Base-by-base conservation (phyloP, 2,329 filamentous ascomycete species). In the Penicillium expansum region DNA sequence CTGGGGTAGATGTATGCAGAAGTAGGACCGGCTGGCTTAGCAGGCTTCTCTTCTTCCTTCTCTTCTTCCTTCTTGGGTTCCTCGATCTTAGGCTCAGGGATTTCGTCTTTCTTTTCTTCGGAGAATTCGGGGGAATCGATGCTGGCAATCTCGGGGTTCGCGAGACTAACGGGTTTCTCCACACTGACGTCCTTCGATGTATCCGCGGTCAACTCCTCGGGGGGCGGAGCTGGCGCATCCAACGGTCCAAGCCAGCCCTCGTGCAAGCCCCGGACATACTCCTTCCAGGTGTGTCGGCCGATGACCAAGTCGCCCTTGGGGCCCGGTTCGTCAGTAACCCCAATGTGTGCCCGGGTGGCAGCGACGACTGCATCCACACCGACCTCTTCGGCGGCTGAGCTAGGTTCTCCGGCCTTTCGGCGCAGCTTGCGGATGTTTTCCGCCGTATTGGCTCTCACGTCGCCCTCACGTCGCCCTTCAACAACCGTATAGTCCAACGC, bases 401-500 rank as follows among this genome's bases (percentile, higher is more conserved):
- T 77, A 67, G 82, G 80, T 57, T 86, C 83, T 13, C 83, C 82
- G 59, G 83, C 80, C 66, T 87, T 83, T 65, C 82, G 79, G 69
- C 91, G 75, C 58, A 78, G 62, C 68, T 80, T 86, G 57, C 94
- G 84, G 73, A 97, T 91, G 71, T 86, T 88, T 78, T 96, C 91
- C 27, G 94, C 93, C 45, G 95, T 83, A 14, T 88, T 90, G 51
- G 90, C 92, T 60, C 94, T 82, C 43, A 99, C 85, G 70, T 99
- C 93, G n/a, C 94, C 94, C 78, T 97, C 90, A 71, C 88, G 87
- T 52, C 92, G 82, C 5, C 93, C 94, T 76, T 97, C 93, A 6
- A 97, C 84, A 56, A 97, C 95, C 68, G 97, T 93, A 86, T 95
- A 97, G 73, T 99, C 94, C 69, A 97, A 78, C 0, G 92, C 92